Base-by-base conservation (phyloP, 1,284 basidiomycete species). In the Sporisorium graminicola region DNA sequence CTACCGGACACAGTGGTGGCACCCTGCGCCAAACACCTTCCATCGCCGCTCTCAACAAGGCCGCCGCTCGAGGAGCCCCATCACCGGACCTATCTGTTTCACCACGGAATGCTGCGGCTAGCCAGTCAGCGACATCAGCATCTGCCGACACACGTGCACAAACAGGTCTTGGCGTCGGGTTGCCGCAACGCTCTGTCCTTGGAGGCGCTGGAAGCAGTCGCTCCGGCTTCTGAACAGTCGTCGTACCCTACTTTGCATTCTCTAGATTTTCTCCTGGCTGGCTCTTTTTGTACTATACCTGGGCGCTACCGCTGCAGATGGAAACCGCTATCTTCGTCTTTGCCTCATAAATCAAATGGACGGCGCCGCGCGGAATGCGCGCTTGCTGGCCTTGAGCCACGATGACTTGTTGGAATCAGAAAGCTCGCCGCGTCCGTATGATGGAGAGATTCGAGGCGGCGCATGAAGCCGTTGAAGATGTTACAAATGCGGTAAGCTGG, bases 21-120 rank as follows among this genome's bases (percentile, higher is more conserved):
- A 50, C 37, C 14, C 31, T 74, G 27, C 58, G 67, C 2, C 73
- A 70, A n/a, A 66, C 73, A 1, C 64, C 73, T 12, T 75, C 73
- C 1, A 70, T 75, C 13, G 67, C 73, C 5, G 73, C 67, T 1
- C 62, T 75, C 18, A 70, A 67, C 64, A 66, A 64, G 49, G 73
- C 73, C 3, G 60, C 66, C n/a, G 67, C 73, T 26, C 73, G 73
- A 10, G 73, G 63, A 5, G 60, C 73, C 1, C 47, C 57, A 9
- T 73, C 70, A 18, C 64, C 63, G 12, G 65, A 66, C 22, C 54
- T 63, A 10, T 72, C 69, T 22, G 63, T 61, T n/a, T 72, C 69
- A 5, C 69, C 69, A 31, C 55, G 64, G 2, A 55, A 44, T 26
- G 26, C 40, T 2, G 3, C 58, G 8, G 16, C 35, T 3, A 16